Evolutionary conservation across 225 moss, liverwort and hornwort genomes (phyloP).

Genomic region (Bryum argenteum): DNA sequence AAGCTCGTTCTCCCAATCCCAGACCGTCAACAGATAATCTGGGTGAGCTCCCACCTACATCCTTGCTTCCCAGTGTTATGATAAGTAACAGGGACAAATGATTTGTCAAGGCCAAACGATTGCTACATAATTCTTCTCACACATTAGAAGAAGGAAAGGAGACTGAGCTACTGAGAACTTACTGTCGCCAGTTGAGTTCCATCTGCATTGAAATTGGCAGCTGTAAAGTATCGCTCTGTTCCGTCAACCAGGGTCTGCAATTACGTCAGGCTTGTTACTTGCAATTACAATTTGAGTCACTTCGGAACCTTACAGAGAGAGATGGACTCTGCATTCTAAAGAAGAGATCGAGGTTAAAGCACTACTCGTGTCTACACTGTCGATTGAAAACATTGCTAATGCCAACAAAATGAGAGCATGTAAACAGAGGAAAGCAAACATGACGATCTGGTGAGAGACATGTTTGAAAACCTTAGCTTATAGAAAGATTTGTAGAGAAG

Average conservation of each 20-base stretch:
- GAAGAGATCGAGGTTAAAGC: neutral
- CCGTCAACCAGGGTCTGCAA: constrained; percentile 83
- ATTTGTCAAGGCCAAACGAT: neutral
- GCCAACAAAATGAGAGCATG: neutral
- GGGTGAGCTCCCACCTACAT: constrained; percentile 95
- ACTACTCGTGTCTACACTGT: neutral
- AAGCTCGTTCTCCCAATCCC: constrained; percentile 90
- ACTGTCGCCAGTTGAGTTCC: constrained; percentile 83
- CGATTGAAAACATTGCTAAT: constrained; percentile 2
- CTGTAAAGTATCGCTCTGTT: constrained; percentile 79
- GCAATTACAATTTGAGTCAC: constrained; percentile 26
- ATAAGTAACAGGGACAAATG: constrained; percentile 13
- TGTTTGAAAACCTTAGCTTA: neutral
- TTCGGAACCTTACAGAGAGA: neutral
- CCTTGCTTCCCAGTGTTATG: constrained; percentile 33
- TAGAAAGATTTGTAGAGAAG: neutral
- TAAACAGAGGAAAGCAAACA: constrained; percentile 4
- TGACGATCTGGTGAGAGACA: constrained; percentile 4
- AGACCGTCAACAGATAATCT: constrained; percentile 93
- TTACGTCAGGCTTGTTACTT: constrained; percentile 33
- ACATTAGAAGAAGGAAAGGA: neutral
- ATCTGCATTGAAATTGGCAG: constrained; percentile 80
- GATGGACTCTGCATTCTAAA: neutral
- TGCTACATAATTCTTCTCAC: neutral
- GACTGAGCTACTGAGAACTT: constrained; percentile 23